Percentiles rank a stretch among this genome's conserved stretches.
Conservation (phyloP, 768 basidiomycete genomes). For the Pleurotus cornucopiae region DNA sequence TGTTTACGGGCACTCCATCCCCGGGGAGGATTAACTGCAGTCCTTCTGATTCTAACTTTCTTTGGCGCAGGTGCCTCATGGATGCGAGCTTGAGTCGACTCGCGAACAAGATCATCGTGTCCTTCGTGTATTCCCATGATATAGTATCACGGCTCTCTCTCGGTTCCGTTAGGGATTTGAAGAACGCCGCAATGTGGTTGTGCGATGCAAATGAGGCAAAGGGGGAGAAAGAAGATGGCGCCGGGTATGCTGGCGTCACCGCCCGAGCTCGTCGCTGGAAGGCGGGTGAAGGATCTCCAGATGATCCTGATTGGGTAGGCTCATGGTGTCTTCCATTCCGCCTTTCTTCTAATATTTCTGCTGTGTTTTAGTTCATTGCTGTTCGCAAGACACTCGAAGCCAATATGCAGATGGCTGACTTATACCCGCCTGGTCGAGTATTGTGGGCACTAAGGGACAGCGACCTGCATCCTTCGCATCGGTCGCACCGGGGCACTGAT, state of each 20-base stretch:
- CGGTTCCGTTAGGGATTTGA: constrained; percentile 72
- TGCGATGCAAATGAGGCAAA: constrained; percentile 58
- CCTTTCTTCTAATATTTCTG: background rate
- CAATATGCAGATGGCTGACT: constrained; percentile 69
- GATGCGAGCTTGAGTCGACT: constrained; percentile 58
- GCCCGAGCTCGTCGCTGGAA: constrained; percentile 56
- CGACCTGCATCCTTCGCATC: constrained; percentile 61
- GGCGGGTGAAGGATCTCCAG: constrained; percentile 45
- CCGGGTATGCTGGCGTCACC: constrained; percentile 50
- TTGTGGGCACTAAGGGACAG: constrained; percentile 76
- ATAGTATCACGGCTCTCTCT: constrained; percentile 75
- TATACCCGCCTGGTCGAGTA: constrained; percentile 76
- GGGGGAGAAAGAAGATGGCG: constrained; percentile 39
- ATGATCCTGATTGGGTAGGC: constrained; percentile 53
- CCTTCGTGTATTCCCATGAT: constrained; percentile 81
- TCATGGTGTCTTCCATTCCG: no score
- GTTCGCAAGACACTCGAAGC: constrained; percentile 82
- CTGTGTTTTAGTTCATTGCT: constrained; percentile 56
- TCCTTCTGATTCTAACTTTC: background rate
- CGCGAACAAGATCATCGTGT: constrained; percentile 61
- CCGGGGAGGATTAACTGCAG: background rate
- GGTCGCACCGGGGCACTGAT: constrained; percentile 21
- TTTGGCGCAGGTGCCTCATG: constrained; percentile 47
- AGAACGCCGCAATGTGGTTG: constrained; percentile 74
- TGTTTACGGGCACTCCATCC: no score